Evolutionary conservation across 1,284 basidiomycete genomes (phyloP).

Genomic region (Cutaneotrichosporon curvatum): DNA sequence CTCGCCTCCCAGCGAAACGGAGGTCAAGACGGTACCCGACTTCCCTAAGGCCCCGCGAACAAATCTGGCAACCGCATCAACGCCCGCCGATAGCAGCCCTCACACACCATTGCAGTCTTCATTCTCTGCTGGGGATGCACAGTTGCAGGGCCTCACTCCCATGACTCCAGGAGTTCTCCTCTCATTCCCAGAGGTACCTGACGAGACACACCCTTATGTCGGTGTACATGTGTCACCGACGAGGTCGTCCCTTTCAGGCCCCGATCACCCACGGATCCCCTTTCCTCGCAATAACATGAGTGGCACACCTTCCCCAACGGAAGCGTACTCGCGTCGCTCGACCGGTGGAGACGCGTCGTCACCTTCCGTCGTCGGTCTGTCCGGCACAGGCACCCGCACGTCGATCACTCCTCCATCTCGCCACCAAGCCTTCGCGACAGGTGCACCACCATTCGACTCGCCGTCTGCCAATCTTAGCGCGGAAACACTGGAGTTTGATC

Average conservation of each 20-base stretch:
- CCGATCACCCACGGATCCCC: conserved; percentile 14
- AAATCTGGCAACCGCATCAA: background rate
- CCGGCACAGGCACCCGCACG: background rate
- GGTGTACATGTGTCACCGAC: conserved; percentile 32
- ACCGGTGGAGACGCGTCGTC: background rate
- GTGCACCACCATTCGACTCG: too few relatives aligned
- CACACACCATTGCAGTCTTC: background rate
- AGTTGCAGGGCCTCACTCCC: background rate
- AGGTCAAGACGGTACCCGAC: background rate
- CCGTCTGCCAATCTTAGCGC: background rate
- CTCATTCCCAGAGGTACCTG: conserved; percentile 39
- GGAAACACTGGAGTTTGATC: background rate
- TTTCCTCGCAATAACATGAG: conserved; percentile 22
- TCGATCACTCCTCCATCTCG: background rate
- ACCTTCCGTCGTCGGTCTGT: background rate
- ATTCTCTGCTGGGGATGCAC: too few relatives aligned
- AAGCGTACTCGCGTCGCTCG: background rate
- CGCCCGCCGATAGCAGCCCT: background rate
- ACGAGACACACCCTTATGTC: conserved; percentile 38
- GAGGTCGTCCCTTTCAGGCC: background rate
- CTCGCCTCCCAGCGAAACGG: too few relatives aligned
- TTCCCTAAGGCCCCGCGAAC: conserved; percentile 5
- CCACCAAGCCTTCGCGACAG: too few relatives aligned
- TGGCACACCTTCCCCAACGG: background rate
- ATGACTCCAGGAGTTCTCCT: background rate